Evolutionary conservation across 345 rosid genomes (phyloP).

Genomic region (Lepidium aucheri): DNA sequence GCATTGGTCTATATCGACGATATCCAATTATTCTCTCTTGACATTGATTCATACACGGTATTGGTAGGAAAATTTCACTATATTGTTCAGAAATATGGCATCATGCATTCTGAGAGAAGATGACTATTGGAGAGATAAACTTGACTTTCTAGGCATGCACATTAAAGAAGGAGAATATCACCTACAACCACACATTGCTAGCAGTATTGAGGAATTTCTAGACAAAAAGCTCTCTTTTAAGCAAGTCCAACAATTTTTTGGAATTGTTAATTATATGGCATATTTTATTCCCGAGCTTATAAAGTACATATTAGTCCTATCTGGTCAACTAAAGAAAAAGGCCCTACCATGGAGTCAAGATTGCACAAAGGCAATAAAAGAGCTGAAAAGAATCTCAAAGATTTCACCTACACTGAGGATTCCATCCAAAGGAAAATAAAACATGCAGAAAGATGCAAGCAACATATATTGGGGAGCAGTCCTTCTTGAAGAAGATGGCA

Average conservation of each 20-base stretch:
- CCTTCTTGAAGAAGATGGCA: background rate
- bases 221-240: background rate
- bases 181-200: background rate
- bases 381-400: background rate
- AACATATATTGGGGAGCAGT: background rate
- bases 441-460: background rate
- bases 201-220: background rate
- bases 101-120: background rate
- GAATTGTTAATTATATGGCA: background rate
- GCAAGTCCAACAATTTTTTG: background rate
- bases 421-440: background rate
- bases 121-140: background rate
- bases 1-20: background rate
- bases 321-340: background rate
- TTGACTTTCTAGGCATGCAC: background rate
- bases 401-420: background rate
- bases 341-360: background rate
- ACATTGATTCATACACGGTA: background rate
- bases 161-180: background rate
- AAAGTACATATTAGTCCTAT: background rate
- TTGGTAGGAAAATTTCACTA: background rate
- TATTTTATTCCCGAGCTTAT: background rate
- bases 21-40: background rate
- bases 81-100: background rate
- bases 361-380: background rate